Percentiles rank a stretch among this genome's conserved stretches.
Evolutionary conservation across 306 rosid species (phyloP).

Genomic region (Vigna angularis): DNA sequence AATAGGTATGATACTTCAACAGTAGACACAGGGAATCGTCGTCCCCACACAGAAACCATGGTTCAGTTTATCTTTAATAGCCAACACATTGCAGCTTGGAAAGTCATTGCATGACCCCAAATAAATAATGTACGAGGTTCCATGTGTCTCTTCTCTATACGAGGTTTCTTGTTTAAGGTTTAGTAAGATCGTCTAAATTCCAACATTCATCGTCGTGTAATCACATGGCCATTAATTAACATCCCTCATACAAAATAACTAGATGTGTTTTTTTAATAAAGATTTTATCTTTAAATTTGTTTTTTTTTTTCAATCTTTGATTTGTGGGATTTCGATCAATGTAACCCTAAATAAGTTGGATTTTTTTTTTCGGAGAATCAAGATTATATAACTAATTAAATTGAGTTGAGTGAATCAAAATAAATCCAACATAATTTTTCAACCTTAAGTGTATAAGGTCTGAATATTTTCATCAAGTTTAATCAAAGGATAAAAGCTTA

Average conservation of each 20-base stretch:
- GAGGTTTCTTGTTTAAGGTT: conserved; percentile 1
- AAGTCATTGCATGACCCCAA: conserved; percentile 20
- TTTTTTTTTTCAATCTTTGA: too few relatives aligned
- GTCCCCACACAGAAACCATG: conserved; percentile 16
- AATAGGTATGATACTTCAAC: background rate
- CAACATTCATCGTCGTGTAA: background rate
- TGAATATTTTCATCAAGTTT: too few relatives aligned
- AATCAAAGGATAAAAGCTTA: too few relatives aligned
- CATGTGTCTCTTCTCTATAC: background rate
- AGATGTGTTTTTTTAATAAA: too few relatives aligned
- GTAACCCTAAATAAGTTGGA: too few relatives aligned
- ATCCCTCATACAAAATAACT: background rate
- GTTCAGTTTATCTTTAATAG: background rate
- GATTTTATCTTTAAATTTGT: too few relatives aligned
- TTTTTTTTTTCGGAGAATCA: too few relatives aligned
- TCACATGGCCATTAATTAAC: background rate
- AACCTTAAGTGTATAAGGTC: too few relatives aligned
- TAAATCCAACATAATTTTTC: too few relatives aligned
- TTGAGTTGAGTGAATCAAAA: too few relatives aligned
- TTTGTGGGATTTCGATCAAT: too few relatives aligned
- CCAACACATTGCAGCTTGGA: conserved; percentile 9
- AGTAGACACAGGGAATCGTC: background rate
- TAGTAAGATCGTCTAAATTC: background rate
- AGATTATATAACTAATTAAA: too few relatives aligned
- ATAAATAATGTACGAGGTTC: background rate